Base-by-base conservation (phyloP, 2,329 filamentous ascomycete genomes). In the Neodidymelliopsis sp. region DNA sequence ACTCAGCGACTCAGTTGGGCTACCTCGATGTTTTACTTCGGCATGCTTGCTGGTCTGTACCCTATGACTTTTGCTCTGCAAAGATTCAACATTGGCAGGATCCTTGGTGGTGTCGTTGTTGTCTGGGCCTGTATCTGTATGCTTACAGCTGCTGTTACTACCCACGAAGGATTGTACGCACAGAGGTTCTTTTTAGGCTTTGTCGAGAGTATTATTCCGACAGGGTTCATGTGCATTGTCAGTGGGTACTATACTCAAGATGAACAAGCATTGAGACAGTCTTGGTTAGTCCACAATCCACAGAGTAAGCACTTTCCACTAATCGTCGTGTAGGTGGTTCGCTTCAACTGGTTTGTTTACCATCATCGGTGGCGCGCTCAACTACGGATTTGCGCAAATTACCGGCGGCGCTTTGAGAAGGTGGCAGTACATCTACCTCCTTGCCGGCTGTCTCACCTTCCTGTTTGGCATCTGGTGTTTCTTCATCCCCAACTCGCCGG, bases 11-110 rank as follows among this genome's bases (percentile, higher is more conserved):
- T 91, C 20, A 86, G 82, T 57, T 91, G 88, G 88, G 88, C 88
- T 2, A 91, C 87, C 0, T 90, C 86, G 0, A 78, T 90, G 62
- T 91, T 91, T 75, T 91, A 91, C 75, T 90, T 91, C 58, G 88
- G 88, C 27, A 89, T 89, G 86, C 78, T 92, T 2, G 84, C 82
- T 0, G 88, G 88, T 0, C 75, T 89, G 3, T 91, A 90, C 54
- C 88, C 88, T 2, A 84, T 90, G 81, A 86, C 86, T 0, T 89
- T 87, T 51, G 76, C 82, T 0, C 76, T 90, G 1, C 88, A 91
- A 69, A 81, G 83, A 15, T 88, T 90, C 74, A 77, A 84, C 50
- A 78, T 84, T 2, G 81, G 84, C n/a, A 78, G 80, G 35, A 81
- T 88, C 1, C 79, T 91, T 2, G 86, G 87, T 10, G 75, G 63